Base-by-base conservation (phyloP, 208 protist genomes). In the Trypanosoma mega region DNA sequence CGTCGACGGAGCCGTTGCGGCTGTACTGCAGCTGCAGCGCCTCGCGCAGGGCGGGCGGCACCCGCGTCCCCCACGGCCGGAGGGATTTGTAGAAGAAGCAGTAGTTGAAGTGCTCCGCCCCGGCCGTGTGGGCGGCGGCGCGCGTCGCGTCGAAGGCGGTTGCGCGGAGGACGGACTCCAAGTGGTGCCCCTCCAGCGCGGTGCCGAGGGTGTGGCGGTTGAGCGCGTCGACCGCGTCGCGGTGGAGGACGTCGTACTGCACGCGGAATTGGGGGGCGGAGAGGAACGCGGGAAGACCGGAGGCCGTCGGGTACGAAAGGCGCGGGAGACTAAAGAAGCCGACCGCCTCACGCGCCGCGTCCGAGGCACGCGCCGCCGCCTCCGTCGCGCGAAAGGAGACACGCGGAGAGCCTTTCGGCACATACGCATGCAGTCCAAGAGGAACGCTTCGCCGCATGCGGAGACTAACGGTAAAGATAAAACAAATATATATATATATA, bases 61-160 rank as follows among this genome's bases (percentile, higher is more conserved):
- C 55, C 3, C 64, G 46, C 23, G 85, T 90, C 1, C 87, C 87
- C 85, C 87, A 94, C 39, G 87, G 87, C 2, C 87, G 74, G 26
- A 94, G 72, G 0, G 87, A 92, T 21, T 78, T 78, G 63, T 94
- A 94, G 72, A 83, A 94, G 57, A 94, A 94, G 68, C 87, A 94
- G 74, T 94, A 92, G 70, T 94, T 94, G 49, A 94, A 94, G 63
- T 94, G 87, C 71, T 94, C 84, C 23, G 82, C 68, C 16, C 85
- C 87, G 11, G 87, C 79, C 0, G 78, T 68, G 60, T 92, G 84
- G 11, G 80, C 59, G 7, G 86, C 80, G 0, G 82, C 82, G 11
- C 76, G 76, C 7, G 85, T 72, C 14, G 87, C 87, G 53, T 94
- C 87, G 65, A 94, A 94, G 6, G 84, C 68, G 2, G 85, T 89